Base-by-base conservation (phyloP, 2,329 filamentous ascomycete genomes). In the Grosmannia serpens region DNA sequence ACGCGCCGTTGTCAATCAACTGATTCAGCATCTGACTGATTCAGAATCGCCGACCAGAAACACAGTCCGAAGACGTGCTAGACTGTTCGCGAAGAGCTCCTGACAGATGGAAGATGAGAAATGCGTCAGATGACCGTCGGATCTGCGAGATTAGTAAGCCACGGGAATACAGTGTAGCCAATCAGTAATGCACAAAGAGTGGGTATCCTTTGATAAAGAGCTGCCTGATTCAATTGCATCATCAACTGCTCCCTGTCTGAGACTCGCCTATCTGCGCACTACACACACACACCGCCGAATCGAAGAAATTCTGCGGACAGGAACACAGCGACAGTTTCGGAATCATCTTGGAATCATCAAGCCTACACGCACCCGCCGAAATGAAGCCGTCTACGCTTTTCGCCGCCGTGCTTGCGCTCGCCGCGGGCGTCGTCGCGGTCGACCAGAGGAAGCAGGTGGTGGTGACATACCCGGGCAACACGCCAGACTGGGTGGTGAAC, bases 391-490 rank as follows among this genome's bases (percentile, higher is more conserved):
- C 75, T 60, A 63, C 76, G 20, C 68, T 80, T 61, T 66, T 86
- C 65, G 68, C 81, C 62, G 72, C 82, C 57, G 70, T 83, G 55
- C 72, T 87, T 49, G 72, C 85, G 57, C 74, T 83, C 62, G 70
- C 84, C 59, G 74, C 87, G 56, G 76, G 83, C 62, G 77, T 78
- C 33, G 70, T 83, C 61, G 84, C 82, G 61, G 79, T 88, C 65
- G 86, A 86, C 59, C 75, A 77, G 62, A 80, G 85, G 68, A 89
- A 89, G 71, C 82, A 83, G 41, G 83, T 95, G 63, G 85, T 96
- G 65, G 78, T 96, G 67, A 89, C 81, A 67, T 96, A 90, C 68
- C 83, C 87, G 27, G 75, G 84, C 56, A 78, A 82, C 53, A 87
- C 84, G 17, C 86, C 89, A 24, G 75, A 86, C 62, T 78, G 76